Evolutionary conservation across 2,329 filamentous ascomycete species (phyloP), one percentile per base, ranked within the genome.

Genomic region (Exophiala sideris): DNA sequence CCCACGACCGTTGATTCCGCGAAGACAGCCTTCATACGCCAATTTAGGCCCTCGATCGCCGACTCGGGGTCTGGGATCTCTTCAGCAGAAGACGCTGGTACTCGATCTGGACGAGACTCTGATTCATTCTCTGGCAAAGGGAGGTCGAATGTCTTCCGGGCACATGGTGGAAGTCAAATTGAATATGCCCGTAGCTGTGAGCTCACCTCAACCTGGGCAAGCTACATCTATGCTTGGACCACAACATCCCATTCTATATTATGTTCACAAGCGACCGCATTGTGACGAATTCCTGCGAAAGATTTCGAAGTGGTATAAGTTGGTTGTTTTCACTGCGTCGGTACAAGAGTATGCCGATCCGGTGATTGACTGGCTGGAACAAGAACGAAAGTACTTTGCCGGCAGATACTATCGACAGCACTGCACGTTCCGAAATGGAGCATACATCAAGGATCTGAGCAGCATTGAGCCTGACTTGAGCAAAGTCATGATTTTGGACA

Each of bases 131-230:
- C 91, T 97, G 81, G 91, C 92, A 57, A 96, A 96, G 70, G 94
- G 94, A 29, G 91, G 92, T 49, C 84, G 92, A 55, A 96, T 96
- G 86, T 92, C 89, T 65, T 92, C 89, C 16, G 94, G 94, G 14
- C 94, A 99, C 73, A 99, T 99, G 94, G 91, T 99, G 48, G 94
- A 99, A 74, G 94, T 99, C 60, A 91, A 91, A 65, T 80, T 96
- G 57, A 89, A 88, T 68, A 86, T 86, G 54, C 84, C 58, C 74
- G 81, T 89, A 41, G 85, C 83, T 50, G 81, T 83, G 45, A 65
- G 73, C 29, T 66, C 71, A 39, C 71, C 73, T 24, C 70, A 73
- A 60, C 66, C 67, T 9, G 58, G 58, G 3, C 59, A 62, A 36
- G 53, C 54, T 3, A 36, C 49, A 6, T 64, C 68, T 5, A 80